Evolutionary conservation across 192 early-diverging fungal genomes (phyloP).

Genomic region (Haplosporangium gracile): DNA sequence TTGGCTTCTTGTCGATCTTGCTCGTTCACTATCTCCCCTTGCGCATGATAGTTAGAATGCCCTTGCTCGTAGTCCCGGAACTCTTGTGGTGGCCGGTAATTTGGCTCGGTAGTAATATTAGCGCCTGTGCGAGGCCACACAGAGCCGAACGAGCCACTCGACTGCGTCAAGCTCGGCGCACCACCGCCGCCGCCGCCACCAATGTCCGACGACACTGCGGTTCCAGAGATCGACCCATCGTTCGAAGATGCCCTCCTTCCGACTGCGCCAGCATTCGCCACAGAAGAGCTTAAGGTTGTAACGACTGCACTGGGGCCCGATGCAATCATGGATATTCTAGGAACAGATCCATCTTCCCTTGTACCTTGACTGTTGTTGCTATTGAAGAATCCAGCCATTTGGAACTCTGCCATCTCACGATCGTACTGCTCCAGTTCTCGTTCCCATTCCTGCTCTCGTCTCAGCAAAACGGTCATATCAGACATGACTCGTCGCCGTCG

Average conservation of each 20-base stretch:
- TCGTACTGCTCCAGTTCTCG: conserved; percentile 24
- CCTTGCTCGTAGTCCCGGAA: conserved; percentile 46
- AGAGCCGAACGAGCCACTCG: background rate
- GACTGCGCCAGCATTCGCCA: background rate
- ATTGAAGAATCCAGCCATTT: background rate
- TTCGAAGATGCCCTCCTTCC: background rate
- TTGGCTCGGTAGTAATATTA: background rate
- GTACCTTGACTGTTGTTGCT: background rate
- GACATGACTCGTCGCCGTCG: conserved; percentile 37
- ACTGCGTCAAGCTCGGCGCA: background rate
- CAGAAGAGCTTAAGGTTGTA: background rate
- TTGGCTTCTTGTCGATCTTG: background rate
- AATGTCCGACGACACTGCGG: background rate
- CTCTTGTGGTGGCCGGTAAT: conserved; percentile 1
- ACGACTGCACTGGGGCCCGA: background rate
- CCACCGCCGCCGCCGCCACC: background rate
- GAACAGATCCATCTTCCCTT: background rate
- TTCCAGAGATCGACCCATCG: background rate
- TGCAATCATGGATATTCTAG: background rate
- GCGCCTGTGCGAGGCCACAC: background rate
- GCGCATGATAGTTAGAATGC: conserved; percentile 33
- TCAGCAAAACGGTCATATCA: conserved; percentile 35
- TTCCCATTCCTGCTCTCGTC: conserved; percentile 49
- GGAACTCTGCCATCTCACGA: conserved; percentile 10
- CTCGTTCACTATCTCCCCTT: background rate